Evolutionary conservation across 1,284 basidiomycete genomes (phyloP).

Genomic region (Microbotryomycetes sp.): DNA sequence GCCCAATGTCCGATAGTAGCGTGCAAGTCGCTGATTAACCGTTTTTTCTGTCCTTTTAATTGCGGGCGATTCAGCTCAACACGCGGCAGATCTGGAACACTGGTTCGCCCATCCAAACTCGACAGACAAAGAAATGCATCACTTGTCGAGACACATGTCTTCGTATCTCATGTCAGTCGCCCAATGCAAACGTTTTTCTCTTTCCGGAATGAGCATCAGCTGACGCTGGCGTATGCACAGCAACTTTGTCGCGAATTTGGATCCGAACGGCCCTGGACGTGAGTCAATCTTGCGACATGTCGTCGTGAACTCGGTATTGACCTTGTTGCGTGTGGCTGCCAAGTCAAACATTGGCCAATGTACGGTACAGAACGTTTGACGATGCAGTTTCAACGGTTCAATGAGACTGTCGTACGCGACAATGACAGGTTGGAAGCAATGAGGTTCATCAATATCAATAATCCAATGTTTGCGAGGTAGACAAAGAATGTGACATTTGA

Average conservation of each 20-base stretch:
- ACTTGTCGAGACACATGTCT: conserved; percentile 22
- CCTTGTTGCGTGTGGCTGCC: not conserved
- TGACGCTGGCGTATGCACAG: conserved; percentile 8
- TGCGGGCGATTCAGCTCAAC: conserved; percentile 26
- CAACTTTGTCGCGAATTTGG: conserved; percentile 22
- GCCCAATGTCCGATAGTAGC: too few species aligned
- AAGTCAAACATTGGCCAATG: conserved; percentile 25
- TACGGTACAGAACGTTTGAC: conserved; percentile 24
- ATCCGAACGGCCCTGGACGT: conserved; percentile 29
- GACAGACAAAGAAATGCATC: conserved; percentile 5
- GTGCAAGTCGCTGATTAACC: not conserved
- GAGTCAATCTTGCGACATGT: not conserved
- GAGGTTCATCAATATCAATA: conserved; percentile 10
- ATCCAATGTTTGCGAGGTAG: not conserved
- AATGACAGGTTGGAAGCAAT: conserved; percentile 25
- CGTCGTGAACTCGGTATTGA: too few species aligned
- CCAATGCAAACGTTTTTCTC: not conserved
- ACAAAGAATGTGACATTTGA: too few species aligned
- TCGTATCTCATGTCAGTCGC: conserved; percentile 26
- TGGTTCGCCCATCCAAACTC: conserved; percentile 26
- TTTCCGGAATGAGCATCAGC: too few species aligned
- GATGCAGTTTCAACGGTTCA: conserved; percentile 16
- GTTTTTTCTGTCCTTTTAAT: too few species aligned
- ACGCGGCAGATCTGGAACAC: conserved; percentile 18
- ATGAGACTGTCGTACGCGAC: conserved; percentile 21